A percentile compares a stretch with the other conserved stretches of the same genome.
Evolutionary conservation across 163 green algal species (phyloP).

Genomic region (Trebouxiophyceae sp.): DNA sequence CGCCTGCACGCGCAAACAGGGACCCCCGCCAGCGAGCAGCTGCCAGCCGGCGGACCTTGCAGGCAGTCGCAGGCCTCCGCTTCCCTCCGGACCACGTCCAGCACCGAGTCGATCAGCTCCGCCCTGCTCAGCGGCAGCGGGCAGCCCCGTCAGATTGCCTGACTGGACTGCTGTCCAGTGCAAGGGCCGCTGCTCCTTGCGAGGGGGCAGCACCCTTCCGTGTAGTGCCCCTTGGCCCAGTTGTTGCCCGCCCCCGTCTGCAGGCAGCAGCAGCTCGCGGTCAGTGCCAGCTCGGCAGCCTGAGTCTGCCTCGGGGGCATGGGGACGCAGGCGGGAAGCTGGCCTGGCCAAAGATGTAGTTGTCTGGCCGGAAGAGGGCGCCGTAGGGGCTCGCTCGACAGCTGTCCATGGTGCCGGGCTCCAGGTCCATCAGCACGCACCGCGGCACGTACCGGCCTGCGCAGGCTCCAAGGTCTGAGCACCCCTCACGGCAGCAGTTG

Average conservation of each 20-base stretch:
- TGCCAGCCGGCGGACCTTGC: constrained; percentile 46
- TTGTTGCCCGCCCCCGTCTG: constrained; percentile 93
- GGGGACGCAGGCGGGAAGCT: constrained; percentile 26
- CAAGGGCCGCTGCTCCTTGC: too few relatives aligned
- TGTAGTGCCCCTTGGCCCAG: constrained; percentile 99
- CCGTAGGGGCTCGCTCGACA: constrained; percentile 84
- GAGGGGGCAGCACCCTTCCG: too few relatives aligned
- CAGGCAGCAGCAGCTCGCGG: neutral
- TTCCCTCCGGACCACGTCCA: constrained; percentile 93
- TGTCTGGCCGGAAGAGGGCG: constrained; percentile 93
- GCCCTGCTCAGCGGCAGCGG: too few relatives aligned
- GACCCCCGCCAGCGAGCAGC: neutral
- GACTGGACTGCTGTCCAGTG: too few relatives aligned
- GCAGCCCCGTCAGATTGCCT: too few relatives aligned
- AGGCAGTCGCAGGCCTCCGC: constrained; percentile 90
- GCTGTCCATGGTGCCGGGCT: constrained; percentile 74
- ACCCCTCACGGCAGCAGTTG: neutral
- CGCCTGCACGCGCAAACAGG: neutral
- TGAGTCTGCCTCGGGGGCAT: too few relatives aligned
- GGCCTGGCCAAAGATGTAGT: constrained; percentile 97
- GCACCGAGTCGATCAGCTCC: constrained; percentile 93
- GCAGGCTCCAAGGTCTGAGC: neutral
- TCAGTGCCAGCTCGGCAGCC: too few relatives aligned
- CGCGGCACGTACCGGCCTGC: constrained; percentile 82
- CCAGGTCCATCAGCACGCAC: constrained; percentile 82